phyloP scores from a whole-genome alignment of 352 stramenopile species.

The Pythium aphanidermatum region DNA sequence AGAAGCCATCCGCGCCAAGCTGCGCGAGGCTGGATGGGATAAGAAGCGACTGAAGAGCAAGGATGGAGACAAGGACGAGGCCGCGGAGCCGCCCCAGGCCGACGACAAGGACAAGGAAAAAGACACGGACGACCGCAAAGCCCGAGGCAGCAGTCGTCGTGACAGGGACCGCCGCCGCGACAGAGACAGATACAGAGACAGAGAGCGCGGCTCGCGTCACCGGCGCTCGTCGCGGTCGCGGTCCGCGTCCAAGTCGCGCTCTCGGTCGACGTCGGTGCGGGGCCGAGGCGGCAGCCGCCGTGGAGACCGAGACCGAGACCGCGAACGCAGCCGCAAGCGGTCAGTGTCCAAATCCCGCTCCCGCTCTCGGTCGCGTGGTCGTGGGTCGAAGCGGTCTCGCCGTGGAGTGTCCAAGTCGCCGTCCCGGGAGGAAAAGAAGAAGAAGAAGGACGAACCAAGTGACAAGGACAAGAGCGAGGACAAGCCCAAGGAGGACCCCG shows the following conservation, averaged over 20 bases:
- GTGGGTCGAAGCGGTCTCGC: constrained; percentile 19
- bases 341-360: constrained; percentile 18
- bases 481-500: constrained; percentile 4
- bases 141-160: constrained; percentile 19
- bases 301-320: constrained; percentile 7
- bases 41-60: constrained; percentile 30
- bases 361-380: constrained; percentile 28
- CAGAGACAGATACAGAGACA: constrained; percentile 18
- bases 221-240: constrained; percentile 29
- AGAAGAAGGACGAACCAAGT: constrained; percentile 15
- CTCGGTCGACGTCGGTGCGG: constrained; percentile 27
- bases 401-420: constrained; percentile 11
- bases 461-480: constrained; percentile 5
- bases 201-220: constrained; percentile 22
- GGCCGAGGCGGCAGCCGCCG: constrained; percentile 11
- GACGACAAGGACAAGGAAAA: no score
- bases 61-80: constrained; percentile 8
- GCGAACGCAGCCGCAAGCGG: constrained; percentile 3
- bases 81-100: no score
- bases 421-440: constrained; percentile 9
- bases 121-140: constrained; percentile 13
- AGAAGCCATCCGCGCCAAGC: constrained; percentile 63
- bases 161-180: constrained; percentile 17
- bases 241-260: constrained; percentile 22
- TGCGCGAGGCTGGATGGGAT: constrained; percentile 64